Base-by-base conservation (phyloP, 1,284 basidiomycete genomes). In the Volvariella volvacea region DNA sequence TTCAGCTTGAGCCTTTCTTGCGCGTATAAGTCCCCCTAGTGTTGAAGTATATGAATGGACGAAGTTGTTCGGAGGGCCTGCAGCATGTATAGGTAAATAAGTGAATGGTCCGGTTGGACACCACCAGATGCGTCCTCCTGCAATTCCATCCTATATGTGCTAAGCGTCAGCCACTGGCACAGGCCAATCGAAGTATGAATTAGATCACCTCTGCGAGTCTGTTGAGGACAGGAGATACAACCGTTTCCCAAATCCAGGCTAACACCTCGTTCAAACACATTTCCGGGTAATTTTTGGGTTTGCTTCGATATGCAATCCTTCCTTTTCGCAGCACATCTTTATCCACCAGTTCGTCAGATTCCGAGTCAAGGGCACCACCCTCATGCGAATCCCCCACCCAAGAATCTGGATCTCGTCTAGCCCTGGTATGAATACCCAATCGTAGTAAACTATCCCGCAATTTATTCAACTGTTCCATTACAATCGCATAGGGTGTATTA, bases 21-120 rank as follows among this genome's bases (percentile, higher is more conserved):
- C 46, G 21, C 44, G 48, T 28, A 57, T 39, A 3, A 55, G 44
- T 8, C 50, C 48, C 10, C 40, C 46, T 9, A 57, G 19, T n/a
- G 53, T 54, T 1, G 58, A 50, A 7, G 50, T 58, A 42, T 59
- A 56, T 1, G 57, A 59, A 25, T 48, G 50, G 10, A 57, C 43
- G 40, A 49, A 51, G 9, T 31, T 22, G 33, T 50, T 47, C 15
- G 46, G 38, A 12, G 47, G 46, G 15, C 54, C 50, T 17, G 54
- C 55, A 16, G 56, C 56, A 37, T 58, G 56, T 3, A 55, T 12
- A 16, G 56, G 54, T 4, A 58, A 43, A 40, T 48, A 50, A n/a
- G 48, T 45, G 8, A 55, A 44, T 8, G 47, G 48, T 6, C 55
- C 52, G 17, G 51, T 57, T 3, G 48, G 44, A 20, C 54, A 57